A percentile compares a stretch with the other conserved stretches of the same genome.
Conservation (phyloP, 495 filamentous ascomycete species). For the Annulohypoxylon maeteangense region DNA sequence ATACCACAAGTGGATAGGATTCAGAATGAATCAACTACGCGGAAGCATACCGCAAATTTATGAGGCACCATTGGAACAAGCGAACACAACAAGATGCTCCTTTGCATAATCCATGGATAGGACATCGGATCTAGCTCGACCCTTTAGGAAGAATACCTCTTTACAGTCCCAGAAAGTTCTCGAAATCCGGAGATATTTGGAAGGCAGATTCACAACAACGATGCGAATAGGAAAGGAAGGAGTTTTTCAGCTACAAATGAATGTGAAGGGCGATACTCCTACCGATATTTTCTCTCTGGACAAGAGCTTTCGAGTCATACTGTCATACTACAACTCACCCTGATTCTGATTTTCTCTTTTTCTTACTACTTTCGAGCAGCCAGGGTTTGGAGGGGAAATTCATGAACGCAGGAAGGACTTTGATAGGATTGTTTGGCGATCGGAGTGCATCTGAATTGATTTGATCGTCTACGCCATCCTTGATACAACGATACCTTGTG, state of each 20-base stretch:
- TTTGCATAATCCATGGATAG: constrained; percentile 11
- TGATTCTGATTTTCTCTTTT: constrained; percentile 51
- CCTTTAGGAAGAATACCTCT: constrained; percentile 9
- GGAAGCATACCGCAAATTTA: constrained; percentile 36
- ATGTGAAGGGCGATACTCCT: constrained; percentile 14
- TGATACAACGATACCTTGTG: neutral
- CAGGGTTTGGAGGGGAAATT: constrained; percentile 48
- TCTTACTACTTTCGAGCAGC: constrained; percentile 50
- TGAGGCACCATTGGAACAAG: constrained; percentile 35
- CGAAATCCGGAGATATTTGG: constrained; percentile 28
- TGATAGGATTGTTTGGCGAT: constrained; percentile 58
- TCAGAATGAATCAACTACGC: constrained; percentile 43
- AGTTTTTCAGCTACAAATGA: constrained; percentile 10
- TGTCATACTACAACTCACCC: constrained; percentile 15
- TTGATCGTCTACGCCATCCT: constrained; percentile 46
- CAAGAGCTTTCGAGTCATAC: constrained; percentile 33
- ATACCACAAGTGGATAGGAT: constrained; percentile 44
- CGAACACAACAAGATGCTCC: constrained; percentile 24
- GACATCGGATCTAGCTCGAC: constrained; percentile 29
- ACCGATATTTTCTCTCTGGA: constrained; percentile 29
- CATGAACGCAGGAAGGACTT: constrained; percentile 55
- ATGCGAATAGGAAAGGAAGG: constrained; percentile 12
- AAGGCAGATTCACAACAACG: constrained; percentile 27
- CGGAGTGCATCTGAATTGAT: constrained; percentile 60
- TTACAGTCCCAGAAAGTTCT: constrained; percentile 36